Base-by-base conservation (phyloP, 2,329 filamentous ascomycete genomes). In the Fusarium liriodendri region DNA sequence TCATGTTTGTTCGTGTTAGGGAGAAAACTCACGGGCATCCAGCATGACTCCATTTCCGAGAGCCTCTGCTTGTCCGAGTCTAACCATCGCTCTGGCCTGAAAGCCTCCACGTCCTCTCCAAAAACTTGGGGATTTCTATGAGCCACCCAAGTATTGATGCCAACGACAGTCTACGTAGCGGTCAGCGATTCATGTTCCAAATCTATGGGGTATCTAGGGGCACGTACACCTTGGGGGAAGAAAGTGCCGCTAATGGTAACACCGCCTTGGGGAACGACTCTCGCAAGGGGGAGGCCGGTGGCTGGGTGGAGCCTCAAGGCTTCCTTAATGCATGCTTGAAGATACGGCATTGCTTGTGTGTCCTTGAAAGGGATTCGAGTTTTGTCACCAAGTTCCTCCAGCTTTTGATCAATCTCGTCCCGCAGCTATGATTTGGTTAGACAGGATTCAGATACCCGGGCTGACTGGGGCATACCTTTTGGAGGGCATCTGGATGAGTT, bases 291-390 rank as follows among this genome's bases (percentile, higher is more conserved):
- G 9, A 89, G 75, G 3, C 85, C 87, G 0, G 84, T 83, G 3
- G 86, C 84, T 5, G 87, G 82, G 62, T 88, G 85, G 42, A 89
- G 77, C 27, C 88, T 83, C 10, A 89, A 75, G 0, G 84, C 84
- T 74, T 89, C 87, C 63, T 88, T 87, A 47, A 89, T 84, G 9
- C 86, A 83, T 1, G 87, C 87, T 70, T 89, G 86, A 13, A 89
- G 79, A 69, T 88, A 90, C 0, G 85, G 85, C 74, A 89, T 77
- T 14, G 78, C 78, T 5, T 85, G 83, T 1, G 79, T 81, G 63
- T 87, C 82, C 22, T 83, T 83, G 71, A 85, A 86, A 0, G 60
- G 66, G 20, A 67, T 60, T 3, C 16, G 33, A 4, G 40, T 6
- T 1, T 2, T 1, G 22, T 13, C 35, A 16, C 42, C 66, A 11